phyloP scores from a whole-genome alignment of 2,329 filamentous ascomycete genomes.

The Pseudogymnoascus sp. region DNA sequence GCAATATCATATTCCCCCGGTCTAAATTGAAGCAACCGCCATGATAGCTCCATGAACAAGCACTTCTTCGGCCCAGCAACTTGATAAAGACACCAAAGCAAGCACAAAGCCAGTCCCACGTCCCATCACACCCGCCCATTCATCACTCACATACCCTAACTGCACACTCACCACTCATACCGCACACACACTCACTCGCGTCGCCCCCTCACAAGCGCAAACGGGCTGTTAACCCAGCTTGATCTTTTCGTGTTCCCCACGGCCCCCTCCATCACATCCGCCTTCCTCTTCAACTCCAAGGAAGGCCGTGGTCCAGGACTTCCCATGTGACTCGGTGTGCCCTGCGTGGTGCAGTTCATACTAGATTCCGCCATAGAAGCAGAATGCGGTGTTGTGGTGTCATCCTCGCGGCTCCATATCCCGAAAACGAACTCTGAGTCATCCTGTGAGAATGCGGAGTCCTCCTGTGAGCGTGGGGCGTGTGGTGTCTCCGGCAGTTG shows the following conservation, averaged over 20 bases:
- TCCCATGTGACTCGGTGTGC: not conserved
- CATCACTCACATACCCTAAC: not conserved
- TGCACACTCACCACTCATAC: not conserved
- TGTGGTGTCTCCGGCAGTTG: not conserved
- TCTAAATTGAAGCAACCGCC: not conserved
- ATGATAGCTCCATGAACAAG: not conserved
- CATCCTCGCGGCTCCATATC: not conserved
- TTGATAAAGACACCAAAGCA: not conserved
- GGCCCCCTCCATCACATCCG: not conserved
- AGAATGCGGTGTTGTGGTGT: not conserved
- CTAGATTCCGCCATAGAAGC: not conserved
- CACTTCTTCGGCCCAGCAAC: not conserved
- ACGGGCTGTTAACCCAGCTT: not conserved
- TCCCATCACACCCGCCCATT: not conserved
- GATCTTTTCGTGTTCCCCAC: not conserved
- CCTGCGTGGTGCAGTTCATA: not conserved
- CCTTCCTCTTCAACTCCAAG: not conserved
- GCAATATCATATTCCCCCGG: not conserved
- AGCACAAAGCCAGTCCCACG: not conserved
- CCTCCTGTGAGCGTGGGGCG: too few relatives aligned
- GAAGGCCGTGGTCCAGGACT: not conserved
- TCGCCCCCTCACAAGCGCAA: not conserved
- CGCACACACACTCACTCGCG: not conserved
- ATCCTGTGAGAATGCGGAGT: too few relatives aligned
- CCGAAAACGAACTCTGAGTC: not conserved